Base-by-base conservation (phyloP, 495 filamentous ascomycete species). In the Cenococcum geophilum region DNA sequence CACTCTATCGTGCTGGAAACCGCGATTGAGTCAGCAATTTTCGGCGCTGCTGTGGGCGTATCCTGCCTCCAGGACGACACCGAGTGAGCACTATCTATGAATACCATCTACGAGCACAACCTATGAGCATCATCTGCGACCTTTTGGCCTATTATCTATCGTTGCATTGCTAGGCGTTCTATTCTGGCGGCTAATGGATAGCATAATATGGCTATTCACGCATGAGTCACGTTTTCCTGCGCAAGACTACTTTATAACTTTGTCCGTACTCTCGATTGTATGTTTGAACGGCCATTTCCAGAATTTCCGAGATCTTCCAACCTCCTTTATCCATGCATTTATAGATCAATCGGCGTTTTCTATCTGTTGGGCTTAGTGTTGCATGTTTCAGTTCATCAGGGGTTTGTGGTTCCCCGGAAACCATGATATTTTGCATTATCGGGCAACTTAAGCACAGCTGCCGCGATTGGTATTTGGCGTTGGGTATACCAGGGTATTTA, bases 21-120 rank as follows among this genome's bases (percentile, higher is more conserved):
- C 22, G 82, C 83, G 8, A 72, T 78, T 42, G 83, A 87, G 73
- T 84, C 82, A 63, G 82, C 82, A 5, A 71, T 87, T 52, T 76
- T 82, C 5, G 84, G 84, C 9, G 84, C 84, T 5, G 84, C 84
- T 0, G 82, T 86, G 5, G 81, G 82, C 20, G 75, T 81, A 20
- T 78, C 78, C 34, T 80, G 77, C 64, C 68, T 78, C 10, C 71
- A 69, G 63, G 73, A 21, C 45, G 57, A 21, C 52, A 21, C 43
- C 56, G 35, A 55, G 54, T 25, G 36, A 66, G 49, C 23, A n/a
- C 27, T 18, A 18, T 57, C 49, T 32, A 52, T 20, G 25, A 32
- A 52, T 32, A 52, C 22, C 49, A 16, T 25, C 25, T 32, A 52
- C 49, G 16, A 32, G 25, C 23, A 52, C 49, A 8, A 16, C 8